Percentiles rank a stretch among this genome's conserved stretches.
Conservation (phyloP, 305 asterid genomes). For the Rubia occidens region DNA sequence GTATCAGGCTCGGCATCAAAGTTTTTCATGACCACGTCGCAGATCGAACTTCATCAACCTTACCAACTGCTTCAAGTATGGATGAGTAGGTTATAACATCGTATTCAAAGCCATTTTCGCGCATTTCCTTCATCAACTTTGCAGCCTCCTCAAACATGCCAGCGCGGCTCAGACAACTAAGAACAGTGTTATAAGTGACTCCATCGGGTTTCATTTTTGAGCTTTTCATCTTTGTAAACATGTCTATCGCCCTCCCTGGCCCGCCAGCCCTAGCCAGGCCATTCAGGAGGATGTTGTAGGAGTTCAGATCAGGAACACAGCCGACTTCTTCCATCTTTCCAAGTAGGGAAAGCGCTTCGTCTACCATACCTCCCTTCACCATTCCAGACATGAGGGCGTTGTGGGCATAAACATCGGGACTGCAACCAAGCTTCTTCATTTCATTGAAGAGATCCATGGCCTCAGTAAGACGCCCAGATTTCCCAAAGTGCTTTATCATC, state of each 20-base stretch:
- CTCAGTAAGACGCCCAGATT: constrained; percentile 58
- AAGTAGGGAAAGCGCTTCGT: constrained; percentile 69
- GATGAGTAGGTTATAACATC: constrained; percentile 78
- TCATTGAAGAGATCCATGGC: constrained; percentile 73
- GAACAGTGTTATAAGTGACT: constrained; percentile 72
- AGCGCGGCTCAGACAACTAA: constrained; percentile 78
- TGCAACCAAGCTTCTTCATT: constrained; percentile 63
- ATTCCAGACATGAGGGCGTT: constrained; percentile 93
- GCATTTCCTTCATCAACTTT: constrained; percentile 85
- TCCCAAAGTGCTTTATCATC: constrained; percentile 88
- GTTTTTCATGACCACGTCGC: constrained; percentile 8
- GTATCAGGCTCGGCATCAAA: neutral
- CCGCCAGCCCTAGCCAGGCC: constrained; percentile 68
- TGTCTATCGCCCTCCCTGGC: constrained; percentile 54
- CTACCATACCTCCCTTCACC: constrained; percentile 66
- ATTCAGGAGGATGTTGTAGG: constrained; percentile 64
- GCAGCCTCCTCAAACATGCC: constrained; percentile 98
- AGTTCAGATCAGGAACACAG: constrained; percentile 65
- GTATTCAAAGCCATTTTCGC: constrained; percentile 55
- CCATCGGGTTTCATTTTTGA: constrained; percentile 61
- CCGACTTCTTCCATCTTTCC: constrained; percentile 61
- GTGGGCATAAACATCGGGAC: constrained; percentile 70
- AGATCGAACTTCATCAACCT: constrained; percentile 40
- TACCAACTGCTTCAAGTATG: constrained; percentile 88
- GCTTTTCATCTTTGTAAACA: constrained; percentile 58